phyloP scores from a whole-genome alignment of 2,329 filamentous ascomycete species.

The Pseudogymnoascus sp. region DNA sequence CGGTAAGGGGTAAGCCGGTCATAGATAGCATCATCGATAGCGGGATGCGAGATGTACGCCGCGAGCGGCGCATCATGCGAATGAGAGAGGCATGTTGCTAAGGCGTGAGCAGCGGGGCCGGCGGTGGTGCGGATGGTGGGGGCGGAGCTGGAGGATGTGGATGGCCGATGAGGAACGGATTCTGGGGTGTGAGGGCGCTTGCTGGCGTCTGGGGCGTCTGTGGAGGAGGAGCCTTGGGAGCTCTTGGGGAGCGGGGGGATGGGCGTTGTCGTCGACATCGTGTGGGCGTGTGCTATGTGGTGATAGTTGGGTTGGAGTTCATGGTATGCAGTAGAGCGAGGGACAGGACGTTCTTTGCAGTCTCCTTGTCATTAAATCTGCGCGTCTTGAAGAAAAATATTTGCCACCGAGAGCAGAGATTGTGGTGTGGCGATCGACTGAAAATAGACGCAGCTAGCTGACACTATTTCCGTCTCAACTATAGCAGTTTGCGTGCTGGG shows the following conservation, averaged over 20 bases:
- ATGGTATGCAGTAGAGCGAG: not conserved
- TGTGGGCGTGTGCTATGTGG: not conserved
- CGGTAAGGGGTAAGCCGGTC: constrained; percentile 50
- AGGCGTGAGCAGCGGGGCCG: not conserved
- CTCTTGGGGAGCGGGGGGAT: not conserved
- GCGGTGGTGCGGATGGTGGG: not conserved
- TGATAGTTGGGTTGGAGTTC: not conserved
- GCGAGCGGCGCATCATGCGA: constrained; percentile 21
- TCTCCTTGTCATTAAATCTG: not conserved
- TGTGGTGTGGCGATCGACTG: not conserved
- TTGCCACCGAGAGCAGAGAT: not conserved
- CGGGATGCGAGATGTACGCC: not conserved
- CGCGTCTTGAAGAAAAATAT: not conserved
- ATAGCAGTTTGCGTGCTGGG: not conserved
- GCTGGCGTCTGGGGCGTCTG: not conserved
- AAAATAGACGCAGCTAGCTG: not conserved
- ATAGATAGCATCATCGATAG: constrained; percentile 49
- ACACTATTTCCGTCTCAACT: not conserved
- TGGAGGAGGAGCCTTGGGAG: not conserved
- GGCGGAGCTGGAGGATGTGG: not conserved
- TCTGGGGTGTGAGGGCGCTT: not conserved
- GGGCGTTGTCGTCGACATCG: not conserved
- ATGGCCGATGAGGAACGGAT: not conserved
- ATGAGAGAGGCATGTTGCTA: not conserved
- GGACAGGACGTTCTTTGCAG: not conserved